Base-by-base conservation (phyloP, 1,284 basidiomycete genomes). In the Moniliella sp. region DNA sequence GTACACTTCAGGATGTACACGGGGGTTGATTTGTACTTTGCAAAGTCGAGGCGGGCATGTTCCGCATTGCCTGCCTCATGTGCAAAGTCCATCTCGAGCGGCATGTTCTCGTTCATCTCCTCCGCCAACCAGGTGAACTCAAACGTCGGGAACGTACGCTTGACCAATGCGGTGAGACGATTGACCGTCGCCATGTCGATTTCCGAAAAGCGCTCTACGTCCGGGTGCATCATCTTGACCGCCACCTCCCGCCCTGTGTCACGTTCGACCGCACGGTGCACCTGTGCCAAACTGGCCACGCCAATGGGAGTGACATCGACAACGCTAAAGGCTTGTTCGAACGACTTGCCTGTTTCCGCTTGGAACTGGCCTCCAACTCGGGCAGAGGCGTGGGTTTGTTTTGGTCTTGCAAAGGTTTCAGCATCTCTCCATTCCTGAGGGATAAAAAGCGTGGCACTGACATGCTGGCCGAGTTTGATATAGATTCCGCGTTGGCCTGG, bases 141-240 rank as follows among this genome's bases (percentile, higher is more conserved):
- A 49, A 91, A 91, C 23, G 79, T 72, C 0, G 70, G 70, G 43
- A 71, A 69, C 65, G 80, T 74, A 41, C 73, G 72, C 58, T 88
- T 91, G 47, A 97, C 77, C 70, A 80, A 77, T 15, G 74, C 73
- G 36, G 72, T 60, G 31, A 64, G 56, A 14, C 61, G 43, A 33
- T 63, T 68, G 14, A 68, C 67, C 35, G 56, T 59, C 36, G 45
- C 72, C 30, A 78, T 74, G 50, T 93, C 83, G 12, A 94, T 78
- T 65, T 78, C 71, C 37, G 76, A 81, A 59, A 93, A 99, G 53
- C 93, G 84, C 29, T 77, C 74, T 3, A 99, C 68, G 57, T 80
- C 78, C 3, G 91, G 84, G 61, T 97, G 91, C 68, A 97, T 88
- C 28, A 97, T 61, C 72, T 99, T 99, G 37, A 97, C 76, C 8